Evolutionary conservation across 306 rosid genomes (phyloP).

Genomic region (Pyrus communis): DNA sequence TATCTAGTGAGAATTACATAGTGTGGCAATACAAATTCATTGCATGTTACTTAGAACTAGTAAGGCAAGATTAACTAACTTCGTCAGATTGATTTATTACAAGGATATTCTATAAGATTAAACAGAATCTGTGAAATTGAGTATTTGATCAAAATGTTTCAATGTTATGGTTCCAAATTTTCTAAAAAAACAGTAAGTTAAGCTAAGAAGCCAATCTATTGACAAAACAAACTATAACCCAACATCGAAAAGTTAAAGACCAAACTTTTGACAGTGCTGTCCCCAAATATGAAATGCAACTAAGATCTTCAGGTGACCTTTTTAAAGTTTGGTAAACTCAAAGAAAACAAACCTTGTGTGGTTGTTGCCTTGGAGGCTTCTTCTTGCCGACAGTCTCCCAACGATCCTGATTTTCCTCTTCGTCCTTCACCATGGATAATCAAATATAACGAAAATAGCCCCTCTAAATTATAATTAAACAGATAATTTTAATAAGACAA

Average conservation of each 20-base stretch:
- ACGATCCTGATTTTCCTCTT: conserved; percentile 42
- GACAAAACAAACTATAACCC: neutral
- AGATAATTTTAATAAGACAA: neutral
- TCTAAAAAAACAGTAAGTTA: neutral
- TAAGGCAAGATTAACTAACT: neutral
- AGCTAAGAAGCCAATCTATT: neutral
- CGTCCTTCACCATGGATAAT: conserved; percentile 35
- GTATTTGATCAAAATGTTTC: neutral
- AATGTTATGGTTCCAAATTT: neutral
- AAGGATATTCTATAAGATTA: too few relatives aligned
- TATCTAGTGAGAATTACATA: conserved; percentile 2
- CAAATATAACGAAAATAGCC: neutral
- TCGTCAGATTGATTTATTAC: neutral
- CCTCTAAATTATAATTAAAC: neutral
- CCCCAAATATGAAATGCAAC: neutral
- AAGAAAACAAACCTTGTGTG: conserved; percentile 57
- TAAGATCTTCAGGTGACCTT: neutral
- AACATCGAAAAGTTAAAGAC: neutral
- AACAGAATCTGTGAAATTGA: too few relatives aligned
- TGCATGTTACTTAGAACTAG: neutral
- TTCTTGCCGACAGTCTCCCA: conserved; percentile 79
- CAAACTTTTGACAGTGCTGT: neutral
- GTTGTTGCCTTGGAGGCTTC: conserved; percentile 42
- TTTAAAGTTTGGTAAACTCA: conserved; percentile 1
- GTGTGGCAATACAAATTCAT: neutral